Evolutionary conservation across 2,329 filamentous ascomycete genomes (phyloP), one percentile per base, ranked within the genome.

Genomic region (Aquanectria penicillioides): DNA sequence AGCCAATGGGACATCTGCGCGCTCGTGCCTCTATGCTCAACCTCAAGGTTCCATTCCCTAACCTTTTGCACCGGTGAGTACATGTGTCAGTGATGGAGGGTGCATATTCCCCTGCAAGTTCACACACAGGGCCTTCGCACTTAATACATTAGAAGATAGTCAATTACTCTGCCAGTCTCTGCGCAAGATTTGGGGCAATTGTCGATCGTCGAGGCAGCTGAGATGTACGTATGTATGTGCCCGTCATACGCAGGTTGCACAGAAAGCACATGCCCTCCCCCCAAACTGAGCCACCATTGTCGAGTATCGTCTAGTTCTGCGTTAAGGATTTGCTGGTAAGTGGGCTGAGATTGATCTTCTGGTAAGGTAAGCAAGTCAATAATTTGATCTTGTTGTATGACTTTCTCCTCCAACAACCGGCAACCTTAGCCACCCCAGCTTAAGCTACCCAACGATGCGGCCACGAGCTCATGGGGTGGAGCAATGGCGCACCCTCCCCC

Each of bases 401-500:
- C 48, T 43, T 41, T 29, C 33, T 37, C 43, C 40, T 48, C 55
- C 55, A 52, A 28, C 36, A 47, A 41, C 55, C 26, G 36, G 38
- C 38, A 53, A 46, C 48, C 49, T 58, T 43, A 40, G 38, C 23
- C 38, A 31, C 48, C 33, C 55, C 41, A 58, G 48, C 55, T 41
- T 46, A 26, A 59, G 49, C 60, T 67, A 59, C 57, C 62, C 62
- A 59, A 61, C 52, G 47, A 61, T 67, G 65, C 66, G 63, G 60
- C 61, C 57, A 47, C 59, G 67, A 66, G 60, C 54, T 61, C 46
- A 31, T 58, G 26, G 50, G 36, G 67, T 70, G 67, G 64, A 70
- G 64, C 44, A 61, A 67, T 67, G 67, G 67, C 64, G 62, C 65
- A 65, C 65, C 64, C 62, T 63, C 63, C 65, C 44, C 61, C 57